These are phyloP conservation scores for Ganoderma meredithae DNA, from an alignment of 1,284 basidiomycete genomes.

Conservation along the genomic window DNA sequence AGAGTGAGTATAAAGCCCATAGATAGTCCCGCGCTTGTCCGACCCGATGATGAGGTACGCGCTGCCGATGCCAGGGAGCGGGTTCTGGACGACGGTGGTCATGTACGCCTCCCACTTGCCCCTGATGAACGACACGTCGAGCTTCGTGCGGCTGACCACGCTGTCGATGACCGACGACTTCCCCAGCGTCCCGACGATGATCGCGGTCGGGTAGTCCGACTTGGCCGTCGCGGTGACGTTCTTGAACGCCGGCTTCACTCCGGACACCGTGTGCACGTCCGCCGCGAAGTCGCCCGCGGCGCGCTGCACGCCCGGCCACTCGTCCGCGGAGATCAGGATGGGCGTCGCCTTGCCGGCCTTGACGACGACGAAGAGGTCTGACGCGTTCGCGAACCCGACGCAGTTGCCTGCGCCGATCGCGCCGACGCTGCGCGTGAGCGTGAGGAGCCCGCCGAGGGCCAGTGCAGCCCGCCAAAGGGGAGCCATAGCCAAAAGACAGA, in stretches of 20 bases:
- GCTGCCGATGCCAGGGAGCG: conserved; percentile 61
- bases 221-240: conserved; percentile 48
- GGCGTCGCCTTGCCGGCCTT: conserved; percentile 53
- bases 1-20: conserved; percentile 72
- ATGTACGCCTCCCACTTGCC: conserved; percentile 74
- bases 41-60: conserved; percentile 74
- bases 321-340: conserved; percentile 60
- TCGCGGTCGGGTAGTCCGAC: conserved; percentile 44
- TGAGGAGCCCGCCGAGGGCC: conserved; percentile 15
- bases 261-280: conserved; percentile 69
- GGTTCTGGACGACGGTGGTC: conserved; percentile 58
- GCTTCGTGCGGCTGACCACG: conserved; percentile 56
- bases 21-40: conserved; percentile 74
- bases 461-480: conserved; percentile 7
- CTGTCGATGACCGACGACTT: conserved; percentile 64
- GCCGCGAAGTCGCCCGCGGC: conserved; percentile 66
- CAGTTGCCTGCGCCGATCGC: conserved; percentile 46
- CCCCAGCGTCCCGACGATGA: conserved; percentile 72
- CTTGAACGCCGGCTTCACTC: conserved; percentile 52
- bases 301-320: conserved; percentile 71
- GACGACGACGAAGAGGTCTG: conserved; percentile 47
- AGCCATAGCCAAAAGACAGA: conserved; percentile 7
- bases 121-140: conserved; percentile 62
- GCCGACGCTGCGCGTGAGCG: conserved; percentile 23
- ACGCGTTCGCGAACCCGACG: conserved; percentile 40